Evolutionary conservation across 2,329 filamentous ascomycete genomes (phyloP), one percentile per base, ranked within the genome.

Genomic region (Calonectria montana): DNA sequence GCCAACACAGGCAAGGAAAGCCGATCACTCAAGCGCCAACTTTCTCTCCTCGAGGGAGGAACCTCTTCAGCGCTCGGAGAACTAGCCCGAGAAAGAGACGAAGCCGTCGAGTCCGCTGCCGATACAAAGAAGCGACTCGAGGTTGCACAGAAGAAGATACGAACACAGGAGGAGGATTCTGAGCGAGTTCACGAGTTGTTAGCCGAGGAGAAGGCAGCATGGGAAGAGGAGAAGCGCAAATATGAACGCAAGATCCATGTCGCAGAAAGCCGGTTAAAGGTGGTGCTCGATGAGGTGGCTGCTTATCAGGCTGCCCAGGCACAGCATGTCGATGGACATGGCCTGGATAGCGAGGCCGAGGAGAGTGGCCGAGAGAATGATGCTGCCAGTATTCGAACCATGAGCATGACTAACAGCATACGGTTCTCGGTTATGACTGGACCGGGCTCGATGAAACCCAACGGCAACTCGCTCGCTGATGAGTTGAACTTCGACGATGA

Each of bases 401-500:
- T 92, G 87, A 94, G 94, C 81, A 88, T 93, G 86, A 87, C 93
- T 82, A 88, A 92, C 88, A 87, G 92, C 81, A 89, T 94, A 73
- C 91, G 94, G 35, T 94, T 93, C 80, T 97, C 95, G 2, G 85
- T 93, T 27, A 86, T 94, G 73, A 92, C 88, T 73, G 87, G 88
- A n/a, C 83, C 85, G 9, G 89, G 88, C 4, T 82, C 86, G 12
- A 84, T 86, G 23, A 93, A 92, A 79, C 80, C 85, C 4, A 91
- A 91, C 77, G 94, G 93, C 1, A 84, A 95, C 71, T 97, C 93
- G 73, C 87, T 99, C 47, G 97, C 97, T 0, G 96, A 98, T 77
- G 97, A 99, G 84, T 88, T 99, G 67, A 92, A 94, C 73, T 94
- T 98, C 73, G 94, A 96, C 69, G 93, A 94, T 72, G 94, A 96